Conservation (phyloP, 2,329 filamentous ascomycete genomes). For the Tolypocladium ophioglossoides region DNA sequence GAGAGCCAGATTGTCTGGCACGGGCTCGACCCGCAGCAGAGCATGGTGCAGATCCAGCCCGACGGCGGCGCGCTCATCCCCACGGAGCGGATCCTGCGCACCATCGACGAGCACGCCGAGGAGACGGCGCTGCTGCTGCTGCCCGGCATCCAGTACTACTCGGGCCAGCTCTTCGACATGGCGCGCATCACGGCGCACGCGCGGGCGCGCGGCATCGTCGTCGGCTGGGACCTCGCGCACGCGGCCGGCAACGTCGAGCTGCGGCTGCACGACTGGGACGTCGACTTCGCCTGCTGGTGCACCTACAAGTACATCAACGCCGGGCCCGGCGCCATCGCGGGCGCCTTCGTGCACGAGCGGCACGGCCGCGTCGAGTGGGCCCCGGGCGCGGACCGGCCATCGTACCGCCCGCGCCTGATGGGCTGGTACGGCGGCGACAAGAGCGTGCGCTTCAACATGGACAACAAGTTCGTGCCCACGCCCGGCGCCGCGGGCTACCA, state of each 20-base stretch:
- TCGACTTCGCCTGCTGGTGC: conserved; percentile 89
- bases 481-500: conserved; percentile 73
- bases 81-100: conserved; percentile 59
- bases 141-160: conserved; percentile 87
- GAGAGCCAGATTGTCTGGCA: conserved; percentile 71
- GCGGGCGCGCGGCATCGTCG: conserved; percentile 55
- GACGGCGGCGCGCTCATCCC: conserved; percentile 49
- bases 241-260: conserved; percentile 77
- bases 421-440: conserved; percentile 89
- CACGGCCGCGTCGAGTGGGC: conserved; percentile 48
- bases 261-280: conserved; percentile 74
- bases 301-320: conserved; percentile 92
- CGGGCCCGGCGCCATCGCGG: conserved; percentile 72
- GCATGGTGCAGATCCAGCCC: conserved; percentile 66
- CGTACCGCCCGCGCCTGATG: conserved; percentile 55
- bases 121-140: conserved; percentile 68
- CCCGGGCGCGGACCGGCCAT: conserved; percentile 20
- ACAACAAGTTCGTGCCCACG: conserved; percentile 67
- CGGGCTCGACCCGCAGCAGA: conserved; percentile 51
- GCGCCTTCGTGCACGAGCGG: conserved; percentile 67
- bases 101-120: conserved; percentile 65
- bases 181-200: conserved; percentile 68
- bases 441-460: conserved; percentile 69
- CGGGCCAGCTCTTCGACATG: conserved; percentile 81
- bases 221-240: conserved; percentile 86